These are phyloP conservation scores for Trichoderma sp. DNA, from an alignment of 2,329 filamentous ascomycete species.

Conservation along the genomic window DNA sequence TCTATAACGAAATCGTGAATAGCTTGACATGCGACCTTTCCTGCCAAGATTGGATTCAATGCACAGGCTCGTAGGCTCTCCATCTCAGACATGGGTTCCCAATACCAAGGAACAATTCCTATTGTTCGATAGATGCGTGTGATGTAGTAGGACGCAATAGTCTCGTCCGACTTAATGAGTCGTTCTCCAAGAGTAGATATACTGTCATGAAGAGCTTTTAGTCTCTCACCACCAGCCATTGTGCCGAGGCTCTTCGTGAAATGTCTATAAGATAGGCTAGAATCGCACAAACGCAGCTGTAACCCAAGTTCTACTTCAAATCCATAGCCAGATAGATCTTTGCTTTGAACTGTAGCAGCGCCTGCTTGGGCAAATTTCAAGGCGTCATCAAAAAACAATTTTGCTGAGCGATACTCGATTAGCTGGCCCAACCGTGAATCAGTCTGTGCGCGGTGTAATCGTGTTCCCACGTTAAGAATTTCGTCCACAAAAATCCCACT, in stretches of 20 bases:
- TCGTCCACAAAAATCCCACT: conserved; percentile 26
- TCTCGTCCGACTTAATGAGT: conserved; percentile 20
- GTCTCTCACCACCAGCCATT: background rate
- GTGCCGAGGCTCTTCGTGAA: conserved; percentile 11
- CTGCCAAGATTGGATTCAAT: conserved; percentile 19
- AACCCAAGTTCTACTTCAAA: background rate
- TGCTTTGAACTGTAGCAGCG: background rate
- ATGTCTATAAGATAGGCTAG: conserved; percentile 20
- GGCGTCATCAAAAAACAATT: conserved; percentile 28
- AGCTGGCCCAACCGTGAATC: background rate
- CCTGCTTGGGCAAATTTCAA: conserved; percentile 23
- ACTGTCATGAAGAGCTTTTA: conserved; percentile 7
- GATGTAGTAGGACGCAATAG: conserved; percentile 19
- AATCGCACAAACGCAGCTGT: conserved; percentile 24
- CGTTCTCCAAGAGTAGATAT: conserved; percentile 18
- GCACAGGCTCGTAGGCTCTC: conserved; percentile 23
- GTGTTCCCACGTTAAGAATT: conserved; percentile 24
- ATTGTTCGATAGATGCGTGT: conserved; percentile 25
- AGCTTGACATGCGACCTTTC: conserved; percentile 13
- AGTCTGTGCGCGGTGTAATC: conserved; percentile 11
- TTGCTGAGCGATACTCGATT: conserved; percentile 26
- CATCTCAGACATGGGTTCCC: conserved; percentile 22
- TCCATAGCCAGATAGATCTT: background rate
- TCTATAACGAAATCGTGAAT: conserved; percentile 21
- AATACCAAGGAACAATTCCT: conserved; percentile 28